Percentiles rank a stretch among this genome's conserved stretches.
Conservation (phyloP, 2,329 filamentous ascomycete genomes). For the Microdochium paspali region DNA sequence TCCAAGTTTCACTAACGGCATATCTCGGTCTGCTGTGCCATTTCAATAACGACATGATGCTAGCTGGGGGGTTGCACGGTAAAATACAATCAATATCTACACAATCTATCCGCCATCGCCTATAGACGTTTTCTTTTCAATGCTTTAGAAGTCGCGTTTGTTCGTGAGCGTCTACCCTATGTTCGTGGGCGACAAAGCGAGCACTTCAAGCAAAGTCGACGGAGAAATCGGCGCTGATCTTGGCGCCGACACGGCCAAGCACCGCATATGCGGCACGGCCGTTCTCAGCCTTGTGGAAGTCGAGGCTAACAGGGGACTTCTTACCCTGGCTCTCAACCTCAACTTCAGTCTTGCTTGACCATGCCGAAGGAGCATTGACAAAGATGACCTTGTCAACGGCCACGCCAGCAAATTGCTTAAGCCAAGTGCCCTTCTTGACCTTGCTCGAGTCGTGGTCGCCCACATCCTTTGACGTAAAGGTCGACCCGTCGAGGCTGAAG, state of each 20-base stretch:
- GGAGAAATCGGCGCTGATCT: slow-evolving; percentile 45
- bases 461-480: slow-evolving; percentile 62
- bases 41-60: no score
- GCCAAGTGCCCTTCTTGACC: slow-evolving; percentile 60
- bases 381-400: slow-evolving; percentile 76
- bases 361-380: slow-evolving; percentile 65
- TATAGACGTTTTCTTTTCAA: no score
- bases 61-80: no score
- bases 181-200: no score
- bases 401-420: slow-evolving; percentile 71
- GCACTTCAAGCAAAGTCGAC: slow-evolving; percentile 25
- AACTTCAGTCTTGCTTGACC: slow-evolving; percentile 56
- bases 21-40: no score
- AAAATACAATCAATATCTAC: no score
- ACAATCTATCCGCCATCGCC: no score
- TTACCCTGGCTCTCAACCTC: slow-evolving; percentile 43
- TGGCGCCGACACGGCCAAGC: slow-evolving; percentile 39
- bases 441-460: slow-evolving; percentile 43
- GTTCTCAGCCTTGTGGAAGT: slow-evolving; percentile 42
- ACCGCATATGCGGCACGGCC: slow-evolving; percentile 41
- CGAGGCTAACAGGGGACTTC: slow-evolving; percentile 47
- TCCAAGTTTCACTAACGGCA: no score
- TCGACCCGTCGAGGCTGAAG: slow-evolving; percentile 56
- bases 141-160: no score
- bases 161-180: no score